Evolutionary conservation across 805 yeast species (phyloP).

Genomic region (Metschnikowia similis): DNA sequence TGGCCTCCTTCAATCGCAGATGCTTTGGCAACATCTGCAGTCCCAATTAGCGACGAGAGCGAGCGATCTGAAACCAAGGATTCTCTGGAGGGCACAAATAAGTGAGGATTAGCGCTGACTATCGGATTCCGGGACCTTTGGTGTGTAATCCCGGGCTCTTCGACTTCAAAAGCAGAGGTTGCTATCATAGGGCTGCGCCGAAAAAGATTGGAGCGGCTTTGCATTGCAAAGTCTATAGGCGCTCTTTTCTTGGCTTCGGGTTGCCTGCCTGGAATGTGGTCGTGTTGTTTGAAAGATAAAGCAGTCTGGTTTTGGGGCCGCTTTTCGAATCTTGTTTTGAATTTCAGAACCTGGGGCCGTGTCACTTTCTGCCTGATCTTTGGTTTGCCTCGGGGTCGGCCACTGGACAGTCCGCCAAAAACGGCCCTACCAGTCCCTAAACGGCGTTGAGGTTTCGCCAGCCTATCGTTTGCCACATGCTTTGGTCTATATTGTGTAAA

Average conservation of each 20-base stretch:
- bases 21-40: background rate
- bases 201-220: constrained; percentile 1
- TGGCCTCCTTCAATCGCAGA: constrained; percentile 11
- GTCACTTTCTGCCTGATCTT: background rate
- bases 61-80: background rate
- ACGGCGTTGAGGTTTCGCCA: background rate
- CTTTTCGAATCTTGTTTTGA: background rate
- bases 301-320: background rate
- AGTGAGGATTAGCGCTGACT: constrained; percentile 1
- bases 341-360: background rate
- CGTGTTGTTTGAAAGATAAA: background rate
- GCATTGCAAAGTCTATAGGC: background rate
- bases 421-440: background rate
- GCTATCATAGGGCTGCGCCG: constrained; percentile 23
- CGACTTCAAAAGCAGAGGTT: constrained; percentile 35
- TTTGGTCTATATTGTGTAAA: background rate
- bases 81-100: constrained; percentile 9
- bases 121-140: background rate
- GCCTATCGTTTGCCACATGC: too few relatives aligned
- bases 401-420: background rate
- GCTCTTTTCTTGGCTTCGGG: background rate
- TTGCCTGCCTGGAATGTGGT: too few relatives aligned
- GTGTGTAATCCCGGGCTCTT: constrained; percentile 13
- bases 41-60: constrained; percentile 8
- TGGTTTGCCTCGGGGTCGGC: background rate